Evolutionary conservation across 2,329 filamentous ascomycete genomes (phyloP).

Genomic region (Cylindrodendrum hubeiense): DNA sequence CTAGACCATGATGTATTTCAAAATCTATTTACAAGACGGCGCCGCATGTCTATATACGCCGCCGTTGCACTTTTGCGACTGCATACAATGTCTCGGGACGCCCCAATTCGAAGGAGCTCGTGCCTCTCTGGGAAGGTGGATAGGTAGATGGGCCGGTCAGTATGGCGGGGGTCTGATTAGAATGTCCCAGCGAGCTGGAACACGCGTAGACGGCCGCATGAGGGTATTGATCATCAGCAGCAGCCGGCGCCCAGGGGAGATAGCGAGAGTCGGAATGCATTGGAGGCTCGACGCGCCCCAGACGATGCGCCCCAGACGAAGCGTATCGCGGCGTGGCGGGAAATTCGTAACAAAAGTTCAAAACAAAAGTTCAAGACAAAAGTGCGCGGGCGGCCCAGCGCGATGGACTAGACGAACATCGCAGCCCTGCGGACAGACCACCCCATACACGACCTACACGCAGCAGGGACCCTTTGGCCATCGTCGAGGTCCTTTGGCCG

Average conservation of each 20-base stretch:
- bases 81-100: not conserved
- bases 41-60: not conserved
- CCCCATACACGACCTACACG: too few relatives aligned
- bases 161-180: not conserved
- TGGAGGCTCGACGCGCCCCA: too few relatives aligned
- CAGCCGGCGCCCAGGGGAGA: not conserved
- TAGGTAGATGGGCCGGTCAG: not conserved
- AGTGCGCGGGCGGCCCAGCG: not conserved
- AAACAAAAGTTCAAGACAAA: not conserved
- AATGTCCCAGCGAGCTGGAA: not conserved
- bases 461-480: too few relatives aligned
- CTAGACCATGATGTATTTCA: not conserved
- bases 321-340: not conserved
- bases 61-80: not conserved
- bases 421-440: too few relatives aligned
- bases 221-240: not conserved
- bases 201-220: not conserved
- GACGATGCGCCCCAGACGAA: not conserved
- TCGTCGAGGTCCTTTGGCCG: too few relatives aligned
- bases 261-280: not conserved
- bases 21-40: not conserved
- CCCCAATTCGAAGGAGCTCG: not conserved
- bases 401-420: too few relatives aligned
- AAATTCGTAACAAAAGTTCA: not conserved
- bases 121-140: slow-evolving; percentile 1